Evolutionary conservation across 2,329 filamentous ascomycete genomes (phyloP).

Genomic region (Apiospora pterosperma): DNA sequence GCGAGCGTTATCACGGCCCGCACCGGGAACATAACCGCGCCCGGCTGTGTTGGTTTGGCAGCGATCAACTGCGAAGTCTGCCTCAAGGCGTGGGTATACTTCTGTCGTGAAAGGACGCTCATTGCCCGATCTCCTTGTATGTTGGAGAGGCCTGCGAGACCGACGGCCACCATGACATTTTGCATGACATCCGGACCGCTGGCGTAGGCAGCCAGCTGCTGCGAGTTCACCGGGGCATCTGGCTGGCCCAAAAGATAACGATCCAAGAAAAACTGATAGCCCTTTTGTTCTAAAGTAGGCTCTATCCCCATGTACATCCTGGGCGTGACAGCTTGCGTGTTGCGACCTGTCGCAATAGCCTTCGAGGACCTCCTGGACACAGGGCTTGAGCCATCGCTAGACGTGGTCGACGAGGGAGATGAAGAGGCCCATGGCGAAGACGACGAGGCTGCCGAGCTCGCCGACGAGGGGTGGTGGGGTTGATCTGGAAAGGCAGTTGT

Average conservation of each 20-base stretch:
- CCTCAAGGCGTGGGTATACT: slow-evolving; percentile 52
- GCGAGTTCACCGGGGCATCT: slow-evolving; percentile 39
- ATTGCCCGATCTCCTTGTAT: slow-evolving; percentile 43
- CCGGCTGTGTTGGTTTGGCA: slow-evolving; percentile 27
- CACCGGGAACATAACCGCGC: slow-evolving; percentile 40
- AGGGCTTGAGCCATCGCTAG: slow-evolving; percentile 9
- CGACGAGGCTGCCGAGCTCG: slow-evolving; percentile 18
- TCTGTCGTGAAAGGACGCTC: slow-evolving; percentile 43
- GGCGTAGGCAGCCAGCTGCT: slow-evolving; percentile 32
- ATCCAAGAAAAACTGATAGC: slow-evolving; percentile 48
- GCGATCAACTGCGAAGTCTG: slow-evolving; percentile 40
- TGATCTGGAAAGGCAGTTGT: slow-evolving; percentile 23
- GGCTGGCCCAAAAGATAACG: slow-evolving; percentile 49
- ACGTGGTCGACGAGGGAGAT: slow-evolving; percentile 17
- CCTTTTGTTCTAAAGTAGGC: slow-evolving; percentile 42
- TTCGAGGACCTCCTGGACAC: slow-evolving; percentile 3
- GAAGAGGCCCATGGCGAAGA: slow-evolving; percentile 17
- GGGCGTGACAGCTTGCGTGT: slow-evolving; percentile 11
- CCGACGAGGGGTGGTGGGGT: slow-evolving; percentile 19
- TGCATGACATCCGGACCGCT: slow-evolving; percentile 37
- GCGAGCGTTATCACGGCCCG: slow-evolving; percentile 55
- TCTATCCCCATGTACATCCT: slow-evolving; percentile 32
- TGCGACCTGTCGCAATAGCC: slow-evolving; percentile 5
- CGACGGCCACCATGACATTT: slow-evolving; percentile 54
- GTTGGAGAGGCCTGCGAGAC: slow-evolving; percentile 56